phyloP scores from a whole-genome alignment of 768 basidiomycete species.

The Suillus fuscotomentosus region DNA sequence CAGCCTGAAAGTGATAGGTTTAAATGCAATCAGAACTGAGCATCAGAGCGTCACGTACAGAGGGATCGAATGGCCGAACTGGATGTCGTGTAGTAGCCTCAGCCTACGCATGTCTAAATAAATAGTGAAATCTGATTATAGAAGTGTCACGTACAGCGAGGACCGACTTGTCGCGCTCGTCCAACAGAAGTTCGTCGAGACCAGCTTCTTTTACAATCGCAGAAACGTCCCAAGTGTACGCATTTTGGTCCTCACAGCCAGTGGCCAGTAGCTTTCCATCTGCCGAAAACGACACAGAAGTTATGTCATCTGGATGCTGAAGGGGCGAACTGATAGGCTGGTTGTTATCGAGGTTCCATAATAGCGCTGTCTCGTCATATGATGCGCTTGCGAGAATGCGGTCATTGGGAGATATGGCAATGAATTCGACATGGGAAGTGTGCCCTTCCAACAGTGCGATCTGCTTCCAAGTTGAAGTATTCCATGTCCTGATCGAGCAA shows the following conservation, averaged over 20 bases:
- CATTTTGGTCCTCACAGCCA: neutral
- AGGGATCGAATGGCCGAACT: too few species aligned
- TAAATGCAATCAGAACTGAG: too few species aligned
- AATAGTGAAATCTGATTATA: neutral
- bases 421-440: accelerated
- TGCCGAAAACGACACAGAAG: neutral
- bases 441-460: neutral
- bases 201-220: neutral
- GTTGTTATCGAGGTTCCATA: neutral
- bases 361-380: accelerated
- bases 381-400: neutral
- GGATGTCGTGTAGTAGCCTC: neutral
- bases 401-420: neutral
- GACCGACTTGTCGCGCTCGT: neutral
- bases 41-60: too few species aligned
- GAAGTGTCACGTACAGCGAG: neutral
- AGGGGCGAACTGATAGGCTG: neutral
- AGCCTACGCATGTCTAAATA: neutral
- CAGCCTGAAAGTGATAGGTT: too few species aligned
- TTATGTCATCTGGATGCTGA: accelerated
- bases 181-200: neutral
- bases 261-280: neutral
- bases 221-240: neutral
- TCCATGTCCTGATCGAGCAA: neutral
- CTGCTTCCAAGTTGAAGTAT: neutral